Conservation (phyloP, 2,329 filamentous ascomycete species). For the Pseudogymnoascus sp. region DNA sequence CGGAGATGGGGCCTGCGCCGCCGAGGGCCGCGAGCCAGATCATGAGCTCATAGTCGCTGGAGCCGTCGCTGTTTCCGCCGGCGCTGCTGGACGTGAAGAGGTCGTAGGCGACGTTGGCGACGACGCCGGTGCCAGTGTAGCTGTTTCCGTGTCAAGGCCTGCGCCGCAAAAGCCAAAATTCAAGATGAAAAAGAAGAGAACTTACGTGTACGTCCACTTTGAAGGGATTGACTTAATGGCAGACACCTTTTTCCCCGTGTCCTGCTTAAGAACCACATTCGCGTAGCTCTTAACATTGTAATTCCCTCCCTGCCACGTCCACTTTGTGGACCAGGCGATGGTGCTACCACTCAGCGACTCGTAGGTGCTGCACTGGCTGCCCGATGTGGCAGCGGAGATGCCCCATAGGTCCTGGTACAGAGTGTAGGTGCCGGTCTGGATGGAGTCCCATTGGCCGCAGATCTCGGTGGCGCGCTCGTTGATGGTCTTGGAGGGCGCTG, state of each 20-base stretch:
- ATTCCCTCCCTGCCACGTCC: slow-evolving; percentile 31
- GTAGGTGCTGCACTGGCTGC: slow-evolving; percentile 37
- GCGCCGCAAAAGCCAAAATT: background rate
- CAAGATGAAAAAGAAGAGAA: background rate
- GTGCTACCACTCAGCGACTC: slow-evolving; percentile 29
- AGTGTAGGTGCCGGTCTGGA: slow-evolving; percentile 26
- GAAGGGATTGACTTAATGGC: slow-evolving; percentile 30
- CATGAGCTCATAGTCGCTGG: slow-evolving; percentile 55
- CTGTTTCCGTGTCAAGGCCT: slow-evolving; percentile 13
- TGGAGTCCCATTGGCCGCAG: slow-evolving; percentile 21
- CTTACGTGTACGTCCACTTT: slow-evolving; percentile 33
- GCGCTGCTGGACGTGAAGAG: slow-evolving; percentile 45
- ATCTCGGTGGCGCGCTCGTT: slow-evolving; percentile 28
- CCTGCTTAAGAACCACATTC: slow-evolving; percentile 24
- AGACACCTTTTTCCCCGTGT: slow-evolving; percentile 27
- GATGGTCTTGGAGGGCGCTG: slow-evolving; percentile 19
- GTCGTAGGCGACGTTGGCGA: slow-evolving; percentile 54
- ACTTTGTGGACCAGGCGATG: slow-evolving; percentile 36
- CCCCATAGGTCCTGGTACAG: slow-evolving; percentile 38
- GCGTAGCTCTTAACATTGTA: slow-evolving; percentile 23
- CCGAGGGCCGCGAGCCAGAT: slow-evolving; percentile 52
- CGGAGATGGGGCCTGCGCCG: slow-evolving; percentile 47
- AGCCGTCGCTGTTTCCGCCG: slow-evolving; percentile 26
- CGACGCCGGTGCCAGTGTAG: slow-evolving; percentile 40
- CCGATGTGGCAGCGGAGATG: slow-evolving; percentile 30